A percentile compares a stretch with the other conserved stretches of the same genome.
These are phyloP conservation scores for Fusarium pseudograminearum DNA, from an alignment of 2,329 filamentous ascomycete genomes.

Conservation along the genomic window DNA sequence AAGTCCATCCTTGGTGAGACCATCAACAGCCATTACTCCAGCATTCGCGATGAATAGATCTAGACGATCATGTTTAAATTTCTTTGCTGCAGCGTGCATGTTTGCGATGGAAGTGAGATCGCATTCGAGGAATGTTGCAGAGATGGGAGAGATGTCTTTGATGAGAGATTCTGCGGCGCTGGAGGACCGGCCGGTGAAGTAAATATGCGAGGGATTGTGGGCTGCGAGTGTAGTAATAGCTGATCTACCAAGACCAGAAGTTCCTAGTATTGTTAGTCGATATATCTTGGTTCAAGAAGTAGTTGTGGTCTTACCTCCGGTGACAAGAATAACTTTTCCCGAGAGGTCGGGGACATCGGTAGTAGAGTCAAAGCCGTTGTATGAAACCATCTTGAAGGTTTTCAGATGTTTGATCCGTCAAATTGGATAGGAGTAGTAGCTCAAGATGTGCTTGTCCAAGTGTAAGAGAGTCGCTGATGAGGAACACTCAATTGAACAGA, in stretches of 20 bases:
- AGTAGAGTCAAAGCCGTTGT: conserved; percentile 52
- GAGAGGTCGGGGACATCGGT: conserved; percentile 59
- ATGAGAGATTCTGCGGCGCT: conserved; percentile 59
- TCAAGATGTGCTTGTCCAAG: not conserved
- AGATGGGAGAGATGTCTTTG: conserved; percentile 48
- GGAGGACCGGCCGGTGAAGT: conserved; percentile 63
- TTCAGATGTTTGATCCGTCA: not conserved
- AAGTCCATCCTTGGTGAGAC: conserved; percentile 50
- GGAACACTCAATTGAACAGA: not conserved
- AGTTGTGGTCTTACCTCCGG: conserved; percentile 56
- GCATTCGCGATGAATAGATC: conserved; percentile 57
- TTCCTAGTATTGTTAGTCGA: conserved; percentile 49
- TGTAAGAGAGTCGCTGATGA: not conserved
- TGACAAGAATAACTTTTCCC: conserved; percentile 64
- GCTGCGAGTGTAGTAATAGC: conserved; percentile 46
- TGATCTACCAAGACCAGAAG: conserved; percentile 47
- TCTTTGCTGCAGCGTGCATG: conserved; percentile 57
- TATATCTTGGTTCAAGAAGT: not conserved
- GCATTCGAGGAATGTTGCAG: conserved; percentile 55
- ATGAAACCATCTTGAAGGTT: conserved; percentile 17
- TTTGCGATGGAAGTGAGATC: conserved; percentile 64
- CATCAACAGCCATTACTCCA: conserved; percentile 52
- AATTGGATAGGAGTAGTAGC: not conserved
- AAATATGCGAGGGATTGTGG: conserved; percentile 65
- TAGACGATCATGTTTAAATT: conserved; percentile 57